Evolutionary conservation across 441 rosid genomes (phyloP).

Genomic region (Populus tomentosa): DNA sequence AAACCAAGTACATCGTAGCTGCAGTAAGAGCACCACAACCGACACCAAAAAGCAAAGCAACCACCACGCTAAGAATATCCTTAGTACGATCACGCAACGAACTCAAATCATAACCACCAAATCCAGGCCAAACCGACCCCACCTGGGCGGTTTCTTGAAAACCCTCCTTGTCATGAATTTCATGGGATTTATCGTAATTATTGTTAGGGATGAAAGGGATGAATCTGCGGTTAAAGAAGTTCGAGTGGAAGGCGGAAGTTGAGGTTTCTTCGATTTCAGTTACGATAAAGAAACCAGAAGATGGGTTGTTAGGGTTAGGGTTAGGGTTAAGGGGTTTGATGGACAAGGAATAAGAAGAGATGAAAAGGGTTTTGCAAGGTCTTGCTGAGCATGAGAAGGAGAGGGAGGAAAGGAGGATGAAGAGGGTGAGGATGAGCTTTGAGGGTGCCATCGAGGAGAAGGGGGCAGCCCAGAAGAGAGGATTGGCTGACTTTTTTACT

Average conservation of each 20-base stretch:
- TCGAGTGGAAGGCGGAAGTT: conserved; percentile 22
- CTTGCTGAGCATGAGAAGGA: conserved; percentile 46
- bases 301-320: conserved; percentile 28
- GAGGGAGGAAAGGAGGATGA: conserved; percentile 29
- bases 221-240: background rate
- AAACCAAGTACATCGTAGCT: conserved; percentile 85
- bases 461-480: background rate
- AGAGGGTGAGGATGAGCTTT: conserved; percentile 23
- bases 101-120: conserved; percentile 34
- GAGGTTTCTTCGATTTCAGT: conserved; percentile 39
- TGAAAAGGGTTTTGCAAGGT: conserved; percentile 72
- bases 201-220: background rate
- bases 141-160: background rate
- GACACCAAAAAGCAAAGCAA: conserved; percentile 80
- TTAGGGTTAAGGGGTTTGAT: conserved; percentile 40
- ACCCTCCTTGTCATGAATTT: background rate
- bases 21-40: conserved; percentile 96
- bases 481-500: background rate
- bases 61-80: conserved; percentile 86
- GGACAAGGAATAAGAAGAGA: conserved; percentile 66
- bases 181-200: background rate
- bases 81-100: conserved; percentile 76
- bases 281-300: conserved; percentile 59
- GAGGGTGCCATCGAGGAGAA: background rate
- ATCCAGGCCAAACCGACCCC: conserved; percentile 6